Percentiles rank a stretch among this genome's conserved stretches.
Evolutionary conservation across 495 filamentous ascomycete genomes (phyloP).

Genomic region (Sphaerosporella brunnea): DNA sequence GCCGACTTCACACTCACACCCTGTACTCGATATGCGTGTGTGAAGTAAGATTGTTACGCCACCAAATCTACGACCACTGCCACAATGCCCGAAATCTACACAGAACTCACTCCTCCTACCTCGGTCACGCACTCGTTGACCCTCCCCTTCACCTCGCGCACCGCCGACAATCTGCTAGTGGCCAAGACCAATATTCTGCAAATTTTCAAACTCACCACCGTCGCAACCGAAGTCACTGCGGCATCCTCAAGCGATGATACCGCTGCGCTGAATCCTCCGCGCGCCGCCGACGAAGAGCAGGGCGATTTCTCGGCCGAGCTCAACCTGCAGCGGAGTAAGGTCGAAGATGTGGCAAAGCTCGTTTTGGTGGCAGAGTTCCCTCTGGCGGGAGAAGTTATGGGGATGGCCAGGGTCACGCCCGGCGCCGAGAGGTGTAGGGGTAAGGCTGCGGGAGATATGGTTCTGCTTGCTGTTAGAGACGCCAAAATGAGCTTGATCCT

Average conservation of each 20-base stretch:
- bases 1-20: neutral
- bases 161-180: slow-evolving; percentile 67
- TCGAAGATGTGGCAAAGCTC: slow-evolving; percentile 51
- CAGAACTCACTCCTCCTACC: slow-evolving; percentile 78
- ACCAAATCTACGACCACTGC: slow-evolving; percentile 1
- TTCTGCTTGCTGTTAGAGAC: slow-evolving; percentile 69
- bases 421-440: slow-evolving; percentile 29
- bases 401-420: slow-evolving; percentile 56
- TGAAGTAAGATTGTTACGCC: too few relatives aligned
- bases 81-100: slow-evolving; percentile 40
- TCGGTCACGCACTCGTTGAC: slow-evolving; percentile 76
- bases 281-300: slow-evolving; percentile 41
- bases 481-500: slow-evolving; percentile 84
- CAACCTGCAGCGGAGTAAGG: slow-evolving; percentile 36
- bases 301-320: slow-evolving; percentile 42
- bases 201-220: slow-evolving; percentile 47
- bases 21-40: too few relatives aligned
- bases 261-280: too few relatives aligned
- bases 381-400: slow-evolving; percentile 66
- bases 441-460: slow-evolving; percentile 10
- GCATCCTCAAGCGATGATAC: slow-evolving; percentile 7
- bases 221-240: slow-evolving; percentile 35
- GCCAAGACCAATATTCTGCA: slow-evolving; percentile 82
- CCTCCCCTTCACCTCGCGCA: slow-evolving; percentile 55
- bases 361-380: slow-evolving; percentile 68